Conservation (phyloP, 164 flowering plant genomes). For the Akebia trifoliata region DNA sequence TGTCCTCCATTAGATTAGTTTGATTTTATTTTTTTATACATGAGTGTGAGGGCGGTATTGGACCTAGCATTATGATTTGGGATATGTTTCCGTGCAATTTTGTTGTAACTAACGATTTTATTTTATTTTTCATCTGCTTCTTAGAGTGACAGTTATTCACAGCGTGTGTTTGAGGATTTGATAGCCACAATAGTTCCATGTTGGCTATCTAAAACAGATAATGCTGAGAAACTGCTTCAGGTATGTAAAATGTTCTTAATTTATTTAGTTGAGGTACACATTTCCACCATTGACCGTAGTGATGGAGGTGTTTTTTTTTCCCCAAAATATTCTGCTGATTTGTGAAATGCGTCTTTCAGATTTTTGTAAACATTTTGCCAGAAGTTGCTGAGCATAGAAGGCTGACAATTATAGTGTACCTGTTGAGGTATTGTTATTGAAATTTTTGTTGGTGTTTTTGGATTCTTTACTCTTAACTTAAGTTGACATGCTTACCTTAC, state of each 20-base stretch:
- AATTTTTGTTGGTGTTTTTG: background rate
- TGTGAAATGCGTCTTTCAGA: slow-evolving; percentile 31
- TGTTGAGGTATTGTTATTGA: slow-evolving; percentile 54
- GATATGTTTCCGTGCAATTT: too few relatives aligned
- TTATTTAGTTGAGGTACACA: background rate
- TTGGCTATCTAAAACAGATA: slow-evolving; percentile 55
- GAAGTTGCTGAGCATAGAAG: slow-evolving; percentile 73
- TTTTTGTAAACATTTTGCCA: slow-evolving; percentile 62
- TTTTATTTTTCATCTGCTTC: slow-evolving; percentile 4
- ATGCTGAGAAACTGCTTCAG: slow-evolving; percentile 54
- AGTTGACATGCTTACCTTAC: slow-evolving; percentile 21
- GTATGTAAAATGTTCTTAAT: slow-evolving; percentile 26
- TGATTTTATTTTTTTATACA: too few relatives aligned
- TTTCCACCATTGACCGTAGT: background rate
- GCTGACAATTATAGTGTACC: slow-evolving; percentile 43
- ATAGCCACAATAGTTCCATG: slow-evolving; percentile 72
- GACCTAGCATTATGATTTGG: too few relatives aligned
- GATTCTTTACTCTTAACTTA: slow-evolving; percentile 7
- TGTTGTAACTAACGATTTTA: background rate
- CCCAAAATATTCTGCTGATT: slow-evolving; percentile 10
- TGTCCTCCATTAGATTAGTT: background rate
- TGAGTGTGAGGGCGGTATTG: too few relatives aligned
- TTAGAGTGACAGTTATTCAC: slow-evolving; percentile 70
- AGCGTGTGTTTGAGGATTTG: slow-evolving; percentile 66
- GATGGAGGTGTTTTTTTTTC: background rate